Evolutionary conservation across 805 yeast species (phyloP).

Genomic region (Schwanniomyces vanrijiae): DNA sequence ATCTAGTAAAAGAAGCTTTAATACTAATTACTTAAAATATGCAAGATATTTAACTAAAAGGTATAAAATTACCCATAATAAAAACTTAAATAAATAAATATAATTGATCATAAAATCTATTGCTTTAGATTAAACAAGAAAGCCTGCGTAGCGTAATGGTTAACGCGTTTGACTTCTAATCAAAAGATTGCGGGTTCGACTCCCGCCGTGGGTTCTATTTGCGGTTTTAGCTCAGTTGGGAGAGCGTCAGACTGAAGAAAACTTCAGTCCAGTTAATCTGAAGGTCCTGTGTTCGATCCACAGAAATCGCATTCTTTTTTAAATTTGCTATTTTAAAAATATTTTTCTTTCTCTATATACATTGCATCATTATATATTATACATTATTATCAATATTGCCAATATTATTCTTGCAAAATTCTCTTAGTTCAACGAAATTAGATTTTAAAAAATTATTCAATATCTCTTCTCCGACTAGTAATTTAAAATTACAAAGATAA

Average conservation of each 20-base stretch:
- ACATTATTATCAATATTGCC: background rate
- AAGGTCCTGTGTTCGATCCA: constrained; percentile 33
- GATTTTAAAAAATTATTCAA: constrained; percentile 30
- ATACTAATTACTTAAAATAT: too few relatives aligned
- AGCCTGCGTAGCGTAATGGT: constrained; percentile 57
- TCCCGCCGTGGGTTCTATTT: constrained; percentile 44
- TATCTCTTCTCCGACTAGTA: constrained; percentile 35
- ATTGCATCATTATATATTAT: background rate
- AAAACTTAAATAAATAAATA: too few relatives aligned
- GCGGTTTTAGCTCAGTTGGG: constrained; percentile 41
- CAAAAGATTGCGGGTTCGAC: constrained; percentile 68
- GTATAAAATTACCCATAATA: too few relatives aligned
- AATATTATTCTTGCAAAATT: constrained; percentile 13
- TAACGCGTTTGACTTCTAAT: constrained; percentile 68
- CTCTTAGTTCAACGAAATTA: constrained; percentile 30
- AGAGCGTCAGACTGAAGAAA: constrained; percentile 39
- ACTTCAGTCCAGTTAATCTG: constrained; percentile 27
- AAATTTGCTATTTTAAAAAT: background rate
- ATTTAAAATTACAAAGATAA: constrained; percentile 37
- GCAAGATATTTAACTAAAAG: too few relatives aligned
- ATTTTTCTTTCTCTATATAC: background rate
- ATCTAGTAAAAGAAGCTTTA: too few relatives aligned
- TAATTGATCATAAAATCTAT: too few relatives aligned
- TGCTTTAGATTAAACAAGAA: background rate
- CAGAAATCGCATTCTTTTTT: constrained; percentile 25